Percentiles rank a stretch among this genome's conserved stretches.
Conservation (phyloP, 2,329 filamentous ascomycete species). For the Colletotrichum somersetense region DNA sequence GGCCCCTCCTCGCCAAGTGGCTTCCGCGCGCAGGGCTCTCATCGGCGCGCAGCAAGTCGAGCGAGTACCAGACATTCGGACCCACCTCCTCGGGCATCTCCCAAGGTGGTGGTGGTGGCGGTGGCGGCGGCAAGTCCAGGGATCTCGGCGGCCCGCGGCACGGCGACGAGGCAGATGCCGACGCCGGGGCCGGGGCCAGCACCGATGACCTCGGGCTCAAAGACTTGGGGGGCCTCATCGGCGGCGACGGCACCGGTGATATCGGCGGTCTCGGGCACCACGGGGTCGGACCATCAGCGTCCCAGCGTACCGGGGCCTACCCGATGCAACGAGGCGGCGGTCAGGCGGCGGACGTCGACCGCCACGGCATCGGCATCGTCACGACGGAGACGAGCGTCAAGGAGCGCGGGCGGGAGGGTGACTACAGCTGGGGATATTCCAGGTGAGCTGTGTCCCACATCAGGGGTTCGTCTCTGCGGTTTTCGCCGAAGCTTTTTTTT, state of each 20-base stretch:
- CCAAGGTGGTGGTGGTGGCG: neutral
- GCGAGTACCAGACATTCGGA: slow-evolving; percentile 43
- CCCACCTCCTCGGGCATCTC: slow-evolving; percentile 24
- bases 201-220: slow-evolving; percentile 47
- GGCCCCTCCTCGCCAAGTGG: slow-evolving; percentile 46
- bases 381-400: slow-evolving; percentile 14
- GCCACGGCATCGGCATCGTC: neutral
- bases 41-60: slow-evolving; percentile 37
- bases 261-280: neutral
- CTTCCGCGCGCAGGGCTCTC: slow-evolving; percentile 44
- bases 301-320: slow-evolving; percentile 25
- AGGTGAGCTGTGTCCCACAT: neutral
- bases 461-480: no score
- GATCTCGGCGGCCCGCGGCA: slow-evolving; percentile 33
- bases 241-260: neutral
- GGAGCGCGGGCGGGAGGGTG: neutral
- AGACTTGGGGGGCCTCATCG: slow-evolving; percentile 25
- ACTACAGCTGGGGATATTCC: neutral
- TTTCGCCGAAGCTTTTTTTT: no score
- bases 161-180: slow-evolving; percentile 42
- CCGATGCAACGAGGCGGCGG: neutral
- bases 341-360: neutral
- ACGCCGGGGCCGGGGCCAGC: slow-evolving; percentile 37
- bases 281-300: slow-evolving; percentile 8
- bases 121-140: slow-evolving; percentile 23